Conservation (phyloP, 805 yeast species). For the Ogataea naganishii region DNA sequence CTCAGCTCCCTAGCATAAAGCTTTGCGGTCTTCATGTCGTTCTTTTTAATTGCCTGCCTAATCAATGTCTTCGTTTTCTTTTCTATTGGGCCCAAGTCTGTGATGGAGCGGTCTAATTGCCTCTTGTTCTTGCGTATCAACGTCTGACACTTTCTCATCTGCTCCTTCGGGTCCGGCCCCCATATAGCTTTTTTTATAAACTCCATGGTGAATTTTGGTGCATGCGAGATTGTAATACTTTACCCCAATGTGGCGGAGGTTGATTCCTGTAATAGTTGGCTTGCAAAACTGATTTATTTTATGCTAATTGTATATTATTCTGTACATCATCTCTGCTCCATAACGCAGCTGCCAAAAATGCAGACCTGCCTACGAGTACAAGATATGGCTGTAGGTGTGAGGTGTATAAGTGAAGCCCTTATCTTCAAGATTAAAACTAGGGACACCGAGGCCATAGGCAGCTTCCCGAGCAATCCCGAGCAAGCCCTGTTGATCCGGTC, state of each 20-base stretch:
- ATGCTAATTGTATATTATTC: too few relatives aligned
- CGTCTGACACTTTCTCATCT: constrained; percentile 68
- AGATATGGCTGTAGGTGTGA: too few relatives aligned
- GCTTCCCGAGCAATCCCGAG: too few relatives aligned
- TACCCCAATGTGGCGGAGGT: neutral
- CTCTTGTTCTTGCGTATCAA: constrained; percentile 79
- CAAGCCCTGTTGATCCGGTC: too few relatives aligned
- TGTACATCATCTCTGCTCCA: too few relatives aligned
- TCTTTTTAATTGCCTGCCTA: constrained; percentile 63
- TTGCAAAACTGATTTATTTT: too few relatives aligned
- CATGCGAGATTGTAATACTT: neutral
- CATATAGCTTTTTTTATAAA: constrained; percentile 78
- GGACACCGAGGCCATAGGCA: too few relatives aligned
- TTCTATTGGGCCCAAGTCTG: constrained; percentile 48
- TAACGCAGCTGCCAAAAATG: too few relatives aligned
- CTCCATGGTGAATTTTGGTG: constrained; percentile 45
- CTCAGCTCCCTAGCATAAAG: constrained; percentile 78
- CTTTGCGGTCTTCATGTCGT: constrained; percentile 67
- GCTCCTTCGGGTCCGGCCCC: constrained; percentile 97
- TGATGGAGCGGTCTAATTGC: constrained; percentile 72
- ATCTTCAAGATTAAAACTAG: too few relatives aligned
- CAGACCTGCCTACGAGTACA: too few relatives aligned
- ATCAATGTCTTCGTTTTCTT: constrained; percentile 73
- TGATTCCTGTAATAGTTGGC: neutral
- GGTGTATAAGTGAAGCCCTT: too few relatives aligned